A percentile compares a stretch with the other conserved stretches of the same genome.
phyloP scores from a whole-genome alignment of 2,329 filamentous ascomycete genomes.

The Gaeumannomyces sp. region DNA sequence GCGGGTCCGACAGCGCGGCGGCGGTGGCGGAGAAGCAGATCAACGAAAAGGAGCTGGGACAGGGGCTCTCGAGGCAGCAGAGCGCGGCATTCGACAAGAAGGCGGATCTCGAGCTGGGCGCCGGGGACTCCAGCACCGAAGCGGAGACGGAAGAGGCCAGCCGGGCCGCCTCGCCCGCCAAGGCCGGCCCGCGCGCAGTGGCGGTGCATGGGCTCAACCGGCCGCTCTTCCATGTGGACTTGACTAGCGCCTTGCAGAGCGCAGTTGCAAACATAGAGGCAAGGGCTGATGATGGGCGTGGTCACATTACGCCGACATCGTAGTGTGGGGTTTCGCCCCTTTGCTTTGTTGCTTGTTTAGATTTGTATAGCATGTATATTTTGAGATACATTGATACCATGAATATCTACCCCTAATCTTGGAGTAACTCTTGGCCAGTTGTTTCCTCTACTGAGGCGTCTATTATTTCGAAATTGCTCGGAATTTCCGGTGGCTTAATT shows the following conservation, averaged over 20 bases:
- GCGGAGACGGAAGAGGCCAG: background rate
- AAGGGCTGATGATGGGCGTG: constrained; percentile 26
- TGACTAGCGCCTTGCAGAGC: constrained; percentile 82
- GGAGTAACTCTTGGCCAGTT: background rate
- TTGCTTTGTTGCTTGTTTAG: too few relatives aligned
- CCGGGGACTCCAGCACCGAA: background rate
- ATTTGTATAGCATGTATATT: too few relatives aligned
- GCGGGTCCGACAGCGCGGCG: constrained; percentile 64
- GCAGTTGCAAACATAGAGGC: constrained; percentile 74
- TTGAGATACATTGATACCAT: background rate
- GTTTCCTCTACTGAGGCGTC: background rate
- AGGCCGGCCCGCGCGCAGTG: constrained; percentile 32
- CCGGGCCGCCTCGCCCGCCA: background rate
- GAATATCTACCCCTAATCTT: background rate
- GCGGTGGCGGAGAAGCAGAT: constrained; percentile 58
- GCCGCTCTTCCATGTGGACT: constrained; percentile 89
- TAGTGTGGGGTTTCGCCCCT: too few relatives aligned
- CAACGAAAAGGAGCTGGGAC: constrained; percentile 42
- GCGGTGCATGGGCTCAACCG: constrained; percentile 81
- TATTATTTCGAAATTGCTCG: background rate
- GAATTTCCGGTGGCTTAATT: background rate
- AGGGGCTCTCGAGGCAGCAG: constrained; percentile 9
- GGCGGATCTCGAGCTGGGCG: constrained; percentile 6
- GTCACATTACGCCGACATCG: too few relatives aligned
- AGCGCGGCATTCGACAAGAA: constrained; percentile 10